Evolutionary conservation across 441 rosid species (phyloP), one percentile per base, ranked within the genome.

Genomic region (Pelargonium fulgidum): DNA sequence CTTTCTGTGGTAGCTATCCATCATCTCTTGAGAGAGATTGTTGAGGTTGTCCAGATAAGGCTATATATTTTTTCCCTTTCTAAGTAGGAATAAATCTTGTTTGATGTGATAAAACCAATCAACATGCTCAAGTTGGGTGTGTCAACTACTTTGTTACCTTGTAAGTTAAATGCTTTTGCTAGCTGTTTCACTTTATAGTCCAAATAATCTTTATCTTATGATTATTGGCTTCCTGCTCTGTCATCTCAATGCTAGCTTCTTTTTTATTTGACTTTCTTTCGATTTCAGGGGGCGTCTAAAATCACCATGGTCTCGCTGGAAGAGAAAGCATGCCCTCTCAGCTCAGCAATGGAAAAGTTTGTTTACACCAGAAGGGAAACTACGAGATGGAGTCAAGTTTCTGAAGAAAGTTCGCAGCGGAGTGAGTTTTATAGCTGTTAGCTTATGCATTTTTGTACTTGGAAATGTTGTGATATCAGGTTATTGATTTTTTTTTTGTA

Each of bases 351-450:
- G 98, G 98, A 84, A 73, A 77, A 79, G 75, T 74, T 82, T 86
- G 64, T 90, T 89, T 79, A 77, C 83, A 10, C 81, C 83, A n/a
- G 89, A 92, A 70, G 98, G 96, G 48, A 84, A 77, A 80, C 84
- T 92, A 68, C 42, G 67, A 65, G 96, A 87, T 76, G 97, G 93
- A 73, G 77, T 87, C 65, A 87, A 88, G 73, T 86, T 92, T 75
- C 80, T 92, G 77, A 92, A 90, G 81, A 92, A 84, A 84, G 95
- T 85, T 69, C 92, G 96, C 45, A 90, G 88, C 52, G 93, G 96
- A 77, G 98, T 92, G 59, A 52, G 59, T 52, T 52, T 19, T 36
- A 44, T 42, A 70, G 45, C 68, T 24, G 0, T 67, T 42, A 56
- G 54, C 61, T 14, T 67, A 63, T 70, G 12, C 26, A 26, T n/a